Conservation (phyloP, 2,329 filamentous ascomycete genomes). For the Niveomyces coronatus region DNA sequence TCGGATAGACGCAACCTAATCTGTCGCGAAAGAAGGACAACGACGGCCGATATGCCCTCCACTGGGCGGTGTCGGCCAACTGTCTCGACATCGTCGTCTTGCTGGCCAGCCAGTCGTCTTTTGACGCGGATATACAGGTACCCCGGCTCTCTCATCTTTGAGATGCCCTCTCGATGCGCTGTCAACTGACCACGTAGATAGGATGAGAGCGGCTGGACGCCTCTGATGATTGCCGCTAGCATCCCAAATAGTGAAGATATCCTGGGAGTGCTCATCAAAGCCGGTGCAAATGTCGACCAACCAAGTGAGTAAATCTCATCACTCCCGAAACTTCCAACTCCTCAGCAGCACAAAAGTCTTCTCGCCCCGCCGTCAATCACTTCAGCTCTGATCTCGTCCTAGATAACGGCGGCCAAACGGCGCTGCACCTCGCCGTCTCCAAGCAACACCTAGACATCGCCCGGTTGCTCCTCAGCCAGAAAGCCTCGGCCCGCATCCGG, state of each 20-base stretch:
- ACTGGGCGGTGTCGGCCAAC: conserved; percentile 89
- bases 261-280: conserved; percentile 55
- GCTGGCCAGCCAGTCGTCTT: conserved; percentile 58
- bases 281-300: conserved; percentile 61
- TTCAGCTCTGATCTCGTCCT: too few species aligned
- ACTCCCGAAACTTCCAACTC: neutral
- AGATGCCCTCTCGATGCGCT: too few species aligned
- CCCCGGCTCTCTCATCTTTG: neutral
- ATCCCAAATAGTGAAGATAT: conserved; percentile 62
- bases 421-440: conserved; percentile 82
- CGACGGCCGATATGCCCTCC: conserved; percentile 81
- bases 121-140: conserved; percentile 77
- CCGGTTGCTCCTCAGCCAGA: conserved; percentile 62
- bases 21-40: conserved; percentile 64
- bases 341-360: neutral
- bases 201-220: conserved; percentile 74
- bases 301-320: conserved; percentile 43
- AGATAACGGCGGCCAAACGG: conserved; percentile 69
- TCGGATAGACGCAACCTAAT: conserved; percentile 77
- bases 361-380: too few species aligned
- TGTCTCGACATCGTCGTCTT: conserved; percentile 63
- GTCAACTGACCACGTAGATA: too few species aligned
- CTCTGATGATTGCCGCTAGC: conserved; percentile 72
- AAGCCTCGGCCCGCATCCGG: conserved; percentile 69
- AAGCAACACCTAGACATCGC: conserved; percentile 81